These are phyloP conservation scores for Conticribra weissflogii DNA, from an alignment of 108 stramenopile genomes.

Conservation along the genomic window DNA sequence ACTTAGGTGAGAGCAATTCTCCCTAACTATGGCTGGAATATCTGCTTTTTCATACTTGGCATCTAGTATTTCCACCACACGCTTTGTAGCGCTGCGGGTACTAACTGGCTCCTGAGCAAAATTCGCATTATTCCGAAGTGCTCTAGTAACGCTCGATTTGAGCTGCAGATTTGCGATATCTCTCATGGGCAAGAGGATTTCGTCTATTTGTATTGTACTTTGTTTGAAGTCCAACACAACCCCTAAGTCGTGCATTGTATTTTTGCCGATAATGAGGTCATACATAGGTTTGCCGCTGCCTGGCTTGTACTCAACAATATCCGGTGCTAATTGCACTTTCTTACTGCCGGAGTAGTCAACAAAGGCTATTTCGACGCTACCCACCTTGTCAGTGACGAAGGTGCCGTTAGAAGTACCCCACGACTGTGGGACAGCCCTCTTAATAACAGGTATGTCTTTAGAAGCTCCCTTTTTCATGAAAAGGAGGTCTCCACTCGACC, in stretches of 20 bases:
- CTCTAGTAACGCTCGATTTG: no score
- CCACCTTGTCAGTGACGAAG: slow-evolving; percentile 1
- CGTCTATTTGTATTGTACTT: slow-evolving; percentile 20
- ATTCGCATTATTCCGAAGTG: no score
- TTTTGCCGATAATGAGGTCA: no score
- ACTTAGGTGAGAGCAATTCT: neutral
- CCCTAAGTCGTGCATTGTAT: no score
- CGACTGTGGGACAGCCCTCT: slow-evolving; percentile 14
- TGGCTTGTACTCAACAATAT: no score
- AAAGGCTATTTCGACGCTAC: slow-evolving; percentile 1
- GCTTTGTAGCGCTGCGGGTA: neutral
- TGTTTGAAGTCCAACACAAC: slow-evolving; percentile 15
- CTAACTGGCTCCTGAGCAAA: neutral
- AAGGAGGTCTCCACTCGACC: slow-evolving; percentile 15
- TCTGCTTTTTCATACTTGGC: slow-evolving; percentile 12
- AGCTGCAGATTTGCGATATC: slow-evolving; percentile 22
- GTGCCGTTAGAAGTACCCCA: slow-evolving; percentile 15
- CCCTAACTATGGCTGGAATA: neutral
- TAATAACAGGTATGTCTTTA: neutral
- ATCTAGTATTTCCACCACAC: neutral
- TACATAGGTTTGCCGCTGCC: no score
- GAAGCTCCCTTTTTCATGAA: slow-evolving; percentile 9
- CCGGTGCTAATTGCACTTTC: no score
- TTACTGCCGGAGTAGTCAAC: slow-evolving; percentile 19
- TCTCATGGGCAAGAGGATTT: slow-evolving; percentile 27